Evolutionary conservation across 108 stramenopile genomes (phyloP).

Genomic region (Cyclotella baltica): DNA sequence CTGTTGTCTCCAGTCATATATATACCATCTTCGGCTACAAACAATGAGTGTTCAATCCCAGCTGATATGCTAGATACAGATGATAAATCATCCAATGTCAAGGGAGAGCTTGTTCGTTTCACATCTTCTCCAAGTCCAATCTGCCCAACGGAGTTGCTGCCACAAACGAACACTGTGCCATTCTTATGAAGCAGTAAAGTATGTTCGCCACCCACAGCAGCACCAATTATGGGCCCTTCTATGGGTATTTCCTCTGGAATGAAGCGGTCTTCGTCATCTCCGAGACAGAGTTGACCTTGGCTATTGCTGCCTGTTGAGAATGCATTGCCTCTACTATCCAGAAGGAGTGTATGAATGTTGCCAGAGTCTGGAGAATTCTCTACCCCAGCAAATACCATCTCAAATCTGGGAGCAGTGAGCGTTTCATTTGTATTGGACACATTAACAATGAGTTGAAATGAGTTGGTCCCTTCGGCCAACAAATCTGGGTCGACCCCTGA

Average conservation of each 20-base stretch:
- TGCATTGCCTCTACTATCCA: constrained; percentile 36
- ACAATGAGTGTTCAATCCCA: constrained; percentile 44
- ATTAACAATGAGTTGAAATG: constrained; percentile 4
- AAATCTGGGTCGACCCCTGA: not conserved
- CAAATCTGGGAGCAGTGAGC: too few species aligned
- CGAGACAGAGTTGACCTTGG: constrained; percentile 45
- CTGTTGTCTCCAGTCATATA: constrained; percentile 50
- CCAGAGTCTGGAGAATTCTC: constrained; percentile 25
- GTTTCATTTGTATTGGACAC: constrained; percentile 20
- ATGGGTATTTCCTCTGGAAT: constrained; percentile 37
- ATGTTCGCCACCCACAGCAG: constrained; percentile 56
- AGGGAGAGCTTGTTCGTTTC: constrained; percentile 11
- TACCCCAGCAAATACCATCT: constrained; percentile 33
- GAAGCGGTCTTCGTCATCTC: constrained; percentile 26
- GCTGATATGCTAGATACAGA: constrained; percentile 40
- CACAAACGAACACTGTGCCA: constrained; percentile 53
- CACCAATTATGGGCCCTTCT: constrained; percentile 32
- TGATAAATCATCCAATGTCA: constrained; percentile 1
- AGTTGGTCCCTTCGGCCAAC: constrained; percentile 23
- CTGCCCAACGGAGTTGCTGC: constrained; percentile 51
- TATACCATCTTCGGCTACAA: constrained; percentile 33
- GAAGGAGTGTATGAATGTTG: constrained; percentile 35
- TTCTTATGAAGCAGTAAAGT: constrained; percentile 47
- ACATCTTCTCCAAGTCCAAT: constrained; percentile 45
- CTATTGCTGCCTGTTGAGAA: constrained; percentile 34